Evolutionary conservation across 768 basidiomycete genomes (phyloP).

Genomic region (Lenzites betulinus): DNA sequence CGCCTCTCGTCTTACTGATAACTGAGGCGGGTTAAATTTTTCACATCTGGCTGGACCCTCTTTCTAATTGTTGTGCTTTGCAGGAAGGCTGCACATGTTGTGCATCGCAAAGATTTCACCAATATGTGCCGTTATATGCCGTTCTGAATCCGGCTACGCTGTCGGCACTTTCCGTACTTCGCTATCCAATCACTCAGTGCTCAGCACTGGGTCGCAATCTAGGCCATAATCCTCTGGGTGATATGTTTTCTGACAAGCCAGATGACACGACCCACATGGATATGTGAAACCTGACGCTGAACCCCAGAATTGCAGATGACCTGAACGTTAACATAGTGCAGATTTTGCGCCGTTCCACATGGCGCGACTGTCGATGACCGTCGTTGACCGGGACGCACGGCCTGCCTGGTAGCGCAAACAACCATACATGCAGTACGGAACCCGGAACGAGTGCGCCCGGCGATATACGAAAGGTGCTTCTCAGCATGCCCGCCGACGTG

Average conservation of each 20-base stretch:
- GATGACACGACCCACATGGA: neutral
- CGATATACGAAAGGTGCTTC: neutral
- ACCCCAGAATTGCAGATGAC: neutral
- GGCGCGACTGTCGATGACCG: neutral
- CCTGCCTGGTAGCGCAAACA: neutral
- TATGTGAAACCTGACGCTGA: neutral
- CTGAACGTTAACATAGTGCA: neutral
- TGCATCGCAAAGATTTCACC: too few relatives aligned
- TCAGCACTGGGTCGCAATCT: neutral
- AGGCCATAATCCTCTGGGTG: neutral
- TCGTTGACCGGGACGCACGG: neutral
- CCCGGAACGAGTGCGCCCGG: constrained; percentile 2
- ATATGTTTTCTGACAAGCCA: neutral
- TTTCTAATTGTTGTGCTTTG: too few relatives aligned
- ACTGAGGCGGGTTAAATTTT: too few relatives aligned
- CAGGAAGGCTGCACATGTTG: too few relatives aligned
- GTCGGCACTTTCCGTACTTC: too few relatives aligned
- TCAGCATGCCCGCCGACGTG: neutral
- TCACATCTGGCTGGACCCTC: too few relatives aligned
- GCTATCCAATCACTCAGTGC: too few relatives aligned
- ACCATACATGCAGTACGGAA: neutral
- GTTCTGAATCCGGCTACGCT: too few relatives aligned
- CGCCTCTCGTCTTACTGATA: too few relatives aligned
- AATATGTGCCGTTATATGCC: too few relatives aligned
- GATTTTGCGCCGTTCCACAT: neutral